These are phyloP conservation scores for Verticillium alfalfae DNA, from an alignment of 2,329 filamentous ascomycete genomes.

Conservation along the genomic window DNA sequence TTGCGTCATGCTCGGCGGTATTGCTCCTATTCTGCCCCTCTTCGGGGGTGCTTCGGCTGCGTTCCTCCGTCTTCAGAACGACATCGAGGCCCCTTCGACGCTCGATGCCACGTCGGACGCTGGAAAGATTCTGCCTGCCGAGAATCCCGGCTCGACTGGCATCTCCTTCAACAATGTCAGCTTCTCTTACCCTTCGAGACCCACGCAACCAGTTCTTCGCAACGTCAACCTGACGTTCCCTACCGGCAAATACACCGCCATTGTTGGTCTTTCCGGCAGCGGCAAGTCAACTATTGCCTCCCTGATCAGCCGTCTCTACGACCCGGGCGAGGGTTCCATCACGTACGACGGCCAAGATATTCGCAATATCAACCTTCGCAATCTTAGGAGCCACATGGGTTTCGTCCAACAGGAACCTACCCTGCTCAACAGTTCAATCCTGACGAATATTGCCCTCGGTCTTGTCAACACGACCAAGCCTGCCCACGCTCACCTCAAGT, in stretches of 20 bases:
- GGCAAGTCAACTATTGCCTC: slow-evolving; percentile 40
- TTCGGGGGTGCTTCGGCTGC: slow-evolving; percentile 49
- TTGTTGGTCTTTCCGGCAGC: slow-evolving; percentile 44
- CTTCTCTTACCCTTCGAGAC: slow-evolving; percentile 29
- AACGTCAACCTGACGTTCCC: slow-evolving; percentile 26
- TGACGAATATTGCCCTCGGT: slow-evolving; percentile 38
- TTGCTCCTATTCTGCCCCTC: slow-evolving; percentile 53
- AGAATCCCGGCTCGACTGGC: slow-evolving; percentile 37
- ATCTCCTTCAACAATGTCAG: slow-evolving; percentile 30
- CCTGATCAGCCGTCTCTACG: slow-evolving; percentile 37
- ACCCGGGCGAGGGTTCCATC: slow-evolving; percentile 33
- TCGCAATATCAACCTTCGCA: slow-evolving; percentile 25
- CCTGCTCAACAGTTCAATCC: slow-evolving; percentile 27
- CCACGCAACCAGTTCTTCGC: slow-evolving; percentile 26
- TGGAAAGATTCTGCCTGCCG: slow-evolving; percentile 24
- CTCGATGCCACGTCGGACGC: slow-evolving; percentile 29
- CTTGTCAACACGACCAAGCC: slow-evolving; percentile 26
- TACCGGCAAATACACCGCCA: slow-evolving; percentile 35
- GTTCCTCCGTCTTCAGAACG: slow-evolving; percentile 46
- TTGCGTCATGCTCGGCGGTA: slow-evolving; percentile 51
- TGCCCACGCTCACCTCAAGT: slow-evolving; percentile 25
- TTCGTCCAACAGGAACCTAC: slow-evolving; percentile 26
- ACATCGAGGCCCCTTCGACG: slow-evolving; percentile 41
- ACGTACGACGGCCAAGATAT: slow-evolving; percentile 29
- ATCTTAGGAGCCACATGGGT: slow-evolving; percentile 22